Evolutionary conservation across 345 rosid species (phyloP).

Genomic region (Conringia planisiliqua): DNA sequence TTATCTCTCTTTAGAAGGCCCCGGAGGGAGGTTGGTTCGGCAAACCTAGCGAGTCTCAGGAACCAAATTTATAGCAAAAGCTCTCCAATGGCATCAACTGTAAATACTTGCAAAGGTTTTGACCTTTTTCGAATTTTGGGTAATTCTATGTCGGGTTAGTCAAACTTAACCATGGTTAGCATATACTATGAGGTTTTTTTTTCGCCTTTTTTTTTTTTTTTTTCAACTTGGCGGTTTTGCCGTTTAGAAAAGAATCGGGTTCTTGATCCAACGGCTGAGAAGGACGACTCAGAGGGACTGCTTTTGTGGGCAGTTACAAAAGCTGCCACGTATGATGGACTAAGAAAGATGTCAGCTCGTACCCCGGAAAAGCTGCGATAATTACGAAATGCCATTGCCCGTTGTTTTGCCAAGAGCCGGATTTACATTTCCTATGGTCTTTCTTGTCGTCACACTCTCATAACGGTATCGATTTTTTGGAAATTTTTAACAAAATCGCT

Average conservation of each 20-base stretch:
- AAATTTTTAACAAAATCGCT: too few relatives aligned
- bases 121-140: slow-evolving; percentile 19
- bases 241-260: slow-evolving; percentile 28
- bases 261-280: slow-evolving; percentile 33
- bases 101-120: slow-evolving; percentile 9
- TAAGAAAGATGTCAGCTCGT: slow-evolving; percentile 2
- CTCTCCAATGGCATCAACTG: slow-evolving; percentile 17
- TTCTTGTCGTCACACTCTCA: slow-evolving; percentile 7
- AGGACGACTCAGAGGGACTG: background rate
- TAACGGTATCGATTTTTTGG: background rate
- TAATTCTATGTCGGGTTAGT: slow-evolving; percentile 20
- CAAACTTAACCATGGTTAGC: slow-evolving; percentile 32
- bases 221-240: slow-evolving; percentile 22
- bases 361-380: background rate
- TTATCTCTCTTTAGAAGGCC: background rate
- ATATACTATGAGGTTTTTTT: background rate
- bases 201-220: background rate
- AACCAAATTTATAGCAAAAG: slow-evolving; percentile 30
- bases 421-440: slow-evolving; percentile 13
- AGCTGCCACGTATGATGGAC: slow-evolving; percentile 32
- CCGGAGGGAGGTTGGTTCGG: slow-evolving; percentile 33
- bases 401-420: slow-evolving; percentile 31
- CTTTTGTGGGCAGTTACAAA: slow-evolving; percentile 21
- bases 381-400: slow-evolving; percentile 22
- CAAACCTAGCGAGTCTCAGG: slow-evolving; percentile 38